Conservation (phyloP, 2,329 filamentous ascomycete species). For the Elsinoe fawcettii region DNA sequence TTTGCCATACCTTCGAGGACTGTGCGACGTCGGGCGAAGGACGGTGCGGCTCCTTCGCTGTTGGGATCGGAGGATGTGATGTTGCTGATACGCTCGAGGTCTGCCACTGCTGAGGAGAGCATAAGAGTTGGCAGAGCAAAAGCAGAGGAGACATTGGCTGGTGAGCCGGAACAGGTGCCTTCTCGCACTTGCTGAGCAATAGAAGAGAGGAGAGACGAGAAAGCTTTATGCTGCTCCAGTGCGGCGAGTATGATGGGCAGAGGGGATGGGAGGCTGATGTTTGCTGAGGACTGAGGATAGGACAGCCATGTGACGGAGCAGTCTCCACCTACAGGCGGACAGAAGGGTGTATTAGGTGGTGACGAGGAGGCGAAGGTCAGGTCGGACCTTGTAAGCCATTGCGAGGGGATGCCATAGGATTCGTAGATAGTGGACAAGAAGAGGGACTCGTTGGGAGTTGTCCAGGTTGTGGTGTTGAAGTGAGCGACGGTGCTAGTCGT, state of each 20-base stretch:
- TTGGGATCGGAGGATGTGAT: background rate
- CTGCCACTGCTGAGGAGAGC: background rate
- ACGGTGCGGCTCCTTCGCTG: background rate
- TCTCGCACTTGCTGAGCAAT: background rate
- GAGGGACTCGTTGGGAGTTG: background rate
- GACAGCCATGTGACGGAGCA: background rate
- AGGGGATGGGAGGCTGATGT: background rate
- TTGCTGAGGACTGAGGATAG: background rate
- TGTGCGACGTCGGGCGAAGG: background rate
- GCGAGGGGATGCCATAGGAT: background rate
- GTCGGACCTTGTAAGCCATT: background rate
- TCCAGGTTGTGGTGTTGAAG: background rate
- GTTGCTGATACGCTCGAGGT: background rate
- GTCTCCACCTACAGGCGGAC: background rate
- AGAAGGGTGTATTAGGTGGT: background rate
- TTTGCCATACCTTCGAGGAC: background rate
- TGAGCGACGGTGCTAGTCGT: background rate
- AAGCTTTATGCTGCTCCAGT: background rate
- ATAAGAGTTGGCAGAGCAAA: background rate
- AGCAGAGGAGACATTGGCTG: background rate
- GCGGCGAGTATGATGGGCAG: background rate
- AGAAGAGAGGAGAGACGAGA: background rate
- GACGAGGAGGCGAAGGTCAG: background rate
- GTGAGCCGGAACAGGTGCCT: background rate
- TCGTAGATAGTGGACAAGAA: background rate